Conservation (phyloP, 1,139 yeast genomes). For the Candida albicans region DNA sequence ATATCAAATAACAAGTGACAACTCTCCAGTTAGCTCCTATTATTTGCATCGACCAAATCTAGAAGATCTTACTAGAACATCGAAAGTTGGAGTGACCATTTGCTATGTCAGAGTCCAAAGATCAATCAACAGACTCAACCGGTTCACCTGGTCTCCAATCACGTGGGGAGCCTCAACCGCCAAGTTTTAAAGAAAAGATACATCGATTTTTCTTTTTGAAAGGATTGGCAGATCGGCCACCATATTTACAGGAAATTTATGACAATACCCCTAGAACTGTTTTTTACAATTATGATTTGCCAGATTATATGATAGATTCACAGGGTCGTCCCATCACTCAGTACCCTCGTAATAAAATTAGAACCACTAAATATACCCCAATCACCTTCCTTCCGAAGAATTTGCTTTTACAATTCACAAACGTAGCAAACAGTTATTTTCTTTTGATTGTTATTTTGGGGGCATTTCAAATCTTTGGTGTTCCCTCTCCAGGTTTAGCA, state of each 20-base stretch:
- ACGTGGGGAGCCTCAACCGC: constrained; percentile 24
- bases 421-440: constrained; percentile 89
- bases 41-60: no score
- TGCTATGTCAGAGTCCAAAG: not conserved
- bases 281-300: constrained; percentile 39
- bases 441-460: constrained; percentile 79
- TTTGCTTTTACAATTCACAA: constrained; percentile 73
- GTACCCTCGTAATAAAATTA: constrained; percentile 86
- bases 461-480: constrained; percentile 88
- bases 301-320: constrained; percentile 27
- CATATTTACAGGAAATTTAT: constrained; percentile 37
- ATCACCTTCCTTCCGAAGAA: constrained; percentile 86
- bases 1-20: no score
- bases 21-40: no score
- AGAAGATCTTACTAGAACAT: no score
- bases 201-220: constrained; percentile 29
- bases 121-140: not conserved
- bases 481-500: constrained; percentile 81
- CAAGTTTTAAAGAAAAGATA: constrained; percentile 29
- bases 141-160: not conserved
- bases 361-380: constrained; percentile 96
- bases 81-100: no score
- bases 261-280: constrained; percentile 36
- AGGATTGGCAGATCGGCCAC: constrained; percentile 37
- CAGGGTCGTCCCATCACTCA: constrained; percentile 56